Evolutionary conservation across 116 monocot genomes (phyloP).

Genomic region (Papilionanthe hybrid): DNA sequence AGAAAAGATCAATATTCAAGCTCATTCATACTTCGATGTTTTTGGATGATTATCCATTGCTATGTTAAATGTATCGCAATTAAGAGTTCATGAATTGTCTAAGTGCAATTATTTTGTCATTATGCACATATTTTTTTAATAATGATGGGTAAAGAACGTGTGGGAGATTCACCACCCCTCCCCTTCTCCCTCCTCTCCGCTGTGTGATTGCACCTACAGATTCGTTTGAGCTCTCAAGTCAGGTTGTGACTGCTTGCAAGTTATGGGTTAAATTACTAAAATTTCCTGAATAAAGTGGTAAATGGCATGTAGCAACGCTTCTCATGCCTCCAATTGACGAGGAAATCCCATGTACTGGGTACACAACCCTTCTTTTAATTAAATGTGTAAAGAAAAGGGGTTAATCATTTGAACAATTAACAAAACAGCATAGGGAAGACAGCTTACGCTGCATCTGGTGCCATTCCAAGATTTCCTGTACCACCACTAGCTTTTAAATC

Average conservation of each 20-base stretch:
- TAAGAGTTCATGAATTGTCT: neutral
- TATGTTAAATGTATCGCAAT: no score
- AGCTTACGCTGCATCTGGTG: conserved; percentile 94
- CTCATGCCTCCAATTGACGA: no score
- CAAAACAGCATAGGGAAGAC: conserved; percentile 13
- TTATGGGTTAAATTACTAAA: neutral
- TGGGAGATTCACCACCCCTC: neutral
- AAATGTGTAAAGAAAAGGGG: neutral
- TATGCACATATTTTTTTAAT: neutral
- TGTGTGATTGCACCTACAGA: no score
- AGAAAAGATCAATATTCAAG: no score
- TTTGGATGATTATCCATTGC: no score
- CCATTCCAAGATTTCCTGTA: conserved; percentile 67
- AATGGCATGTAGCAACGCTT: neutral
- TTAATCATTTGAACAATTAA: neutral
- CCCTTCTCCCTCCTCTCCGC: no score
- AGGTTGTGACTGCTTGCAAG: neutral
- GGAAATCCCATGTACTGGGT: neutral
- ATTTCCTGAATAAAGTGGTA: neutral
- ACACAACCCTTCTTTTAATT: neutral
- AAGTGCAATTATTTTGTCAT: neutral
- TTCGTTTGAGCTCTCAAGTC: no score
- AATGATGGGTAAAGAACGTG: neutral
- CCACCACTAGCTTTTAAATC: conserved; percentile 48
- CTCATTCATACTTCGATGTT: no score